A percentile compares a stretch with the other conserved stretches of the same genome.
Evolutionary conservation across 306 rosid genomes (phyloP).

Genomic region (Ammopiptanthus mongolicus): DNA sequence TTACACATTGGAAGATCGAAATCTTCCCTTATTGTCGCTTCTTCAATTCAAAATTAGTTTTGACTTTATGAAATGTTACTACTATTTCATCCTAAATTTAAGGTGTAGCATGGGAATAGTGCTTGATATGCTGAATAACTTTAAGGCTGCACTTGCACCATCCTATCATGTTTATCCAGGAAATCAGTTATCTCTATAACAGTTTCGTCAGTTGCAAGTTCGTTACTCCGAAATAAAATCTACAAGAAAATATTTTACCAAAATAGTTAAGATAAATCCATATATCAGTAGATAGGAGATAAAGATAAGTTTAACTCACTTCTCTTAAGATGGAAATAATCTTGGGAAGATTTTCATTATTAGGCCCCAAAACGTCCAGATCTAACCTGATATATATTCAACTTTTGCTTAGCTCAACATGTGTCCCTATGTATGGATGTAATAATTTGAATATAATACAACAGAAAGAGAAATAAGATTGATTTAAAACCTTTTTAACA

Average conservation of each 20-base stretch:
- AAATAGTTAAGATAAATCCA: background rate
- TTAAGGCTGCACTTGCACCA: background rate
- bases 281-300: background rate
- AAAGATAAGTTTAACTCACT: conserved; percentile 5
- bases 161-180: background rate
- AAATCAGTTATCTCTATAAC: background rate
- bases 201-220: conserved; percentile 20
- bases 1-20: background rate
- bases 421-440: background rate
- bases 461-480: background rate
- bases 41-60: background rate
- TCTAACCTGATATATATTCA: conserved; percentile 10
- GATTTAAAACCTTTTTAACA: conserved; percentile 13
- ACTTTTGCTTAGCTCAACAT: background rate
- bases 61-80: background rate
- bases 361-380: conserved; percentile 18
- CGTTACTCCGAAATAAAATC: conserved; percentile 4
- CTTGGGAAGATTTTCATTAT: conserved; percentile 8
- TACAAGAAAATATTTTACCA: background rate
- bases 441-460: background rate
- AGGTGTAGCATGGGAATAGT: background rate
- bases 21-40: background rate
- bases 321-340: background rate
- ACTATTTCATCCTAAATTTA: no score
- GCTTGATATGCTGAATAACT: background rate